phyloP scores from a whole-genome alignment of 768 basidiomycete species.

The Hemileccinum rubropunctum region DNA sequence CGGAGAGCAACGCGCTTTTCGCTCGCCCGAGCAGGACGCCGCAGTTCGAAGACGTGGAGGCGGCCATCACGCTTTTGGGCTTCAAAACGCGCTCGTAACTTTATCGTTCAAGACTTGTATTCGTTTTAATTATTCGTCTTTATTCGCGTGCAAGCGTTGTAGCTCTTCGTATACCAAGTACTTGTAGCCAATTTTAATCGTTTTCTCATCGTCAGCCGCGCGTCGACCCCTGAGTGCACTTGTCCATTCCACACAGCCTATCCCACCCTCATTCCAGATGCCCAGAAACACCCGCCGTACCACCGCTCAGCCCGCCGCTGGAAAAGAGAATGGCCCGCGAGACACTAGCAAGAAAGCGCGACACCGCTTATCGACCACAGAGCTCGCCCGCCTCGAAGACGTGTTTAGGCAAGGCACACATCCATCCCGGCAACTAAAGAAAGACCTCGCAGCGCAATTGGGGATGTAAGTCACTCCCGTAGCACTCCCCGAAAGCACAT shows the following conservation, averaged over 20 bases:
- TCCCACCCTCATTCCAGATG: conserved; percentile 24
- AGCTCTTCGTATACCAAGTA: neutral
- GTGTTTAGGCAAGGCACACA: conserved; percentile 29
- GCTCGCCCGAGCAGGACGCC: conserved; percentile 3
- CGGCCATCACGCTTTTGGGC: conserved; percentile 35
- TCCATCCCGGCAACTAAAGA: conserved; percentile 30
- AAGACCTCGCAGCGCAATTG: conserved; percentile 26
- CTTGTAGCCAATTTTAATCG: neutral
- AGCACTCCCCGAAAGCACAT: too few relatives aligned
- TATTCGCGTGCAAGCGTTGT: conserved; percentile 18
- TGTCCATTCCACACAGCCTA: conserved; percentile 23
- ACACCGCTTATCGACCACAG: conserved; percentile 36
- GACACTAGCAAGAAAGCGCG: conserved; percentile 27
- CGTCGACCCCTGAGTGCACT: neutral
- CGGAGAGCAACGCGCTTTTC: neutral
- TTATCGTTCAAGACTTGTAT: conserved; percentile 9
- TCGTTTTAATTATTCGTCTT: conserved; percentile 28
- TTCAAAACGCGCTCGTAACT: conserved; percentile 26
- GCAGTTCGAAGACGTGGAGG: conserved; percentile 35
- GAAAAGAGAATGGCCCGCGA: conserved; percentile 17
- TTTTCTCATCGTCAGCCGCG: conserved; percentile 28
- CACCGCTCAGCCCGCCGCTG: conserved; percentile 2
- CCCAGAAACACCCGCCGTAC: conserved; percentile 29
- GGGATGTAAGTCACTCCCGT: conserved; percentile 22
- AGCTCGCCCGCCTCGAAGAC: conserved; percentile 27